Evolutionary conservation across 2,329 filamentous ascomycete genomes (phyloP).

Genomic region (Cladophialophora yegresii): DNA sequence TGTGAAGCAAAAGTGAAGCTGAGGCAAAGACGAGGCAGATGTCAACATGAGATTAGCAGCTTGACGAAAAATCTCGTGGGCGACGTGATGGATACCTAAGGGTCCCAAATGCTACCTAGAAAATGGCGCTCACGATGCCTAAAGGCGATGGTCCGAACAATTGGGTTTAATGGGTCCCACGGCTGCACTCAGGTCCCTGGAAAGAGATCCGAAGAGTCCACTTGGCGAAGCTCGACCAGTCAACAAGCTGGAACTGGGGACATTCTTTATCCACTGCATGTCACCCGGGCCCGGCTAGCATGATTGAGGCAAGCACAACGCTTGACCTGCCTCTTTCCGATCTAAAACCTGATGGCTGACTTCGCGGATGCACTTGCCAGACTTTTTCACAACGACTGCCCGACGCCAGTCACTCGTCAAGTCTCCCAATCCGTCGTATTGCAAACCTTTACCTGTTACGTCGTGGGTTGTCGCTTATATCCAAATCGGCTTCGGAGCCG

Average conservation of each 20-base stretch:
- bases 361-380: conserved; percentile 16
- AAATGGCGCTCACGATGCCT: conserved; percentile 12
- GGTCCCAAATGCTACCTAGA: conserved; percentile 7
- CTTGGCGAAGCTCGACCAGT: conserved; percentile 4
- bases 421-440: not conserved
- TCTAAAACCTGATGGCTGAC: conserved; percentile 4
- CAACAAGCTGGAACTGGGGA: conserved; percentile 4
- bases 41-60: conserved; percentile 7
- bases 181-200: not conserved
- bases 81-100: conserved; percentile 3
- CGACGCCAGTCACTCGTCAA: conserved; percentile 12
- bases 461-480: conserved; percentile 8
- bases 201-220: conserved; percentile 7
- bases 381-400: conserved; percentile 11
- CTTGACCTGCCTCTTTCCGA: conserved; percentile 17
- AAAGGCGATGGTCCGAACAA: not conserved
- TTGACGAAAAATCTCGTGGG: conserved; percentile 16
- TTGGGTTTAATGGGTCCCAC: not conserved
- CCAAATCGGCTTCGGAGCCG: not conserved
- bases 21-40: conserved; percentile 1
- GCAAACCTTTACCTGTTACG: conserved; percentile 11
- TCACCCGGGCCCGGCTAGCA: conserved; percentile 8
- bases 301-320: conserved; percentile 14
- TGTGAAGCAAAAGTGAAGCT: conserved; percentile 1
- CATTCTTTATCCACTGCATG: conserved; percentile 5